Evolutionary conservation across 495 filamentous ascomycete species (phyloP).

Genomic region (Pseudevernia furfuracea): DNA sequence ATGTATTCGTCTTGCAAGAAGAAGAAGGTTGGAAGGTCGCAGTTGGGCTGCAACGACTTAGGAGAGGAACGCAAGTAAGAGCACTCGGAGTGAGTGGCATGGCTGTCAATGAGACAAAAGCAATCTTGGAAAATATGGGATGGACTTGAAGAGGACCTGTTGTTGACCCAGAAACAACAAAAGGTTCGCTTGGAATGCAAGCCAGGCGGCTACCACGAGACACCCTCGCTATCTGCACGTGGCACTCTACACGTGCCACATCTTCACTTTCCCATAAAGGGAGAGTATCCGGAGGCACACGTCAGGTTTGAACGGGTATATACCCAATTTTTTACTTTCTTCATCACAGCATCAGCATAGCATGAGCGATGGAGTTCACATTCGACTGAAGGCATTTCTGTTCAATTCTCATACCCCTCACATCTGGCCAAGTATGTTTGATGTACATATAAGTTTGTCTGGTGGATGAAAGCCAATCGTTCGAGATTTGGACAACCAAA

Average conservation of each 20-base stretch:
- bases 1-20: conserved; percentile 73
- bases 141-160: conserved; percentile 36
- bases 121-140: conserved; percentile 53
- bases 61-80: conserved; percentile 61
- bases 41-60: conserved; percentile 65
- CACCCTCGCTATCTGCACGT: not conserved
- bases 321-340: not conserved
- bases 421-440: not conserved
- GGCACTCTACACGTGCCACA: too few relatives aligned
- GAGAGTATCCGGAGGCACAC: too few relatives aligned
- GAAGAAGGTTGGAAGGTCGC: conserved; percentile 92
- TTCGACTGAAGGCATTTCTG: not conserved
- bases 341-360: conserved; percentile 10
- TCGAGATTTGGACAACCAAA: not conserved
- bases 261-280: not conserved
- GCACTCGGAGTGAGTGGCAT: conserved; percentile 58
- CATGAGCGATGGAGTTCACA: conserved; percentile 19
- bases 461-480: not conserved
- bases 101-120: conserved; percentile 51
- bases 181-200: conserved; percentile 22
- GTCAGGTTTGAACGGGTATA: not conserved
- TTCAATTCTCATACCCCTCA: conserved; percentile 7
- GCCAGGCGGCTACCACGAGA: not conserved
- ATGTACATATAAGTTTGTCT: not conserved
- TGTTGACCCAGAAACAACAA: not conserved